Base-by-base conservation (phyloP, 495 filamentous ascomycete genomes). In the Neurospora sp. region DNA sequence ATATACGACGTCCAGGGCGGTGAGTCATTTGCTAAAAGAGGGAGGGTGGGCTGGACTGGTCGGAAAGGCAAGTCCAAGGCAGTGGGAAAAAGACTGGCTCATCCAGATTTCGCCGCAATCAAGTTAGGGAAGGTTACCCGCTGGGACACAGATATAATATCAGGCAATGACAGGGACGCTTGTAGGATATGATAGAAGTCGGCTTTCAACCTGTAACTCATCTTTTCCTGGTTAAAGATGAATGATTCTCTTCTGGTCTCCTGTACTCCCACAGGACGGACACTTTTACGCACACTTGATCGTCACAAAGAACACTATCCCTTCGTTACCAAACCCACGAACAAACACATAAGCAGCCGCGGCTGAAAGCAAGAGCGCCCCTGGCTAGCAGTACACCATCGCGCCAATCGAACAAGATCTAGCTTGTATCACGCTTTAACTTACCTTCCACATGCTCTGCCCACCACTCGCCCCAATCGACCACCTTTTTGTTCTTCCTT, bases 391-490 rank as follows among this genome's bases (percentile, higher is more conserved):
- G 54, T 62, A 66, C 54, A 35, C 54, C 27, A 31, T 66, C 27
- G 54, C 54, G 31, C 54, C 3, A 0, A 16, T 8, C 6, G 3
- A 66, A 66, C 27, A 37, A 66, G 54, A 31, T 27, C 27, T 66
- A 66, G 54, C 54, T 66, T 66, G 27, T 66, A 66, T 66, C 54
- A 66, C 27, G 54, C 27, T 35, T 66, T 38, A 81, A 71, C 70
- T 76, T 76, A 20, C 23, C 72, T 71, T 83, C 82, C 7, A 87
- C 84, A 72, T 89, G 85, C 72, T 79, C 77, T n/a, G 81, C 78
- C 92, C 93, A 97, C 95, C 94, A 98, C 39, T 87, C 81, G 71
- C 81, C 80, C 92, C 94, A 98, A 73, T 89, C 86, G 0, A 98
- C 82, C 39, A 95, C 90, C 77, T 85, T 90, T 77, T 87, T 87